phyloP scores from a whole-genome alignment of 1,284 basidiomycete species.

The Heterobasidion parviporum region DNA sequence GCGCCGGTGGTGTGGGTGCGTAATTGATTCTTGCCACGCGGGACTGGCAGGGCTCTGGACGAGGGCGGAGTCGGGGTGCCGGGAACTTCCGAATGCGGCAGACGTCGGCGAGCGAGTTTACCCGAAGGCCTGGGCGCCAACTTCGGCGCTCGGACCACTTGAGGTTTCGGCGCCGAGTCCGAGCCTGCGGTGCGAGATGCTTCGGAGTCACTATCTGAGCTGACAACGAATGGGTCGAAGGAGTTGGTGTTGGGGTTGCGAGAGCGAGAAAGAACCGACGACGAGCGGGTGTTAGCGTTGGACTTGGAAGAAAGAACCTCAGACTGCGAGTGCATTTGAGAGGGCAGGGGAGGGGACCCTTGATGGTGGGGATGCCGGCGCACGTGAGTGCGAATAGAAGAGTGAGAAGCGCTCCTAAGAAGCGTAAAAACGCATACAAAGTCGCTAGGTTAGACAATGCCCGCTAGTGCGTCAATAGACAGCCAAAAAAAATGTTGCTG shows the following conservation, averaged over 20 bases:
- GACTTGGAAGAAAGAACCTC: conserved; percentile 34
- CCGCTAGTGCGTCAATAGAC: background rate
- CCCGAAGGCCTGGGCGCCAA: conserved; percentile 39
- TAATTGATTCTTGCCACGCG: conserved; percentile 21
- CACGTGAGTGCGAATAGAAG: conserved; percentile 29
- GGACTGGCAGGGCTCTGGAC: conserved; percentile 36
- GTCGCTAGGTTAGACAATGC: background rate
- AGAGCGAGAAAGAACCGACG: conserved; percentile 18
- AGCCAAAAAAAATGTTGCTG: background rate
- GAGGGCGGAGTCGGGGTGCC: conserved; percentile 23
- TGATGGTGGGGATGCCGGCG: conserved; percentile 41
- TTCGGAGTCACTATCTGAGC: conserved; percentile 26
- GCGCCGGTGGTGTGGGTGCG: conserved; percentile 4
- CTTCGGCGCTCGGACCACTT: conserved; percentile 24
- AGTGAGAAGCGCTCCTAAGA: conserved; percentile 38
- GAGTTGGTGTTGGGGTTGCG: conserved; percentile 30
- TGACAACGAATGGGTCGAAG: conserved; percentile 52
- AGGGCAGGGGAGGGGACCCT: conserved; percentile 43
- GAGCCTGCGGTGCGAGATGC: conserved; percentile 9
- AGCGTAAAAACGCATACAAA: background rate
- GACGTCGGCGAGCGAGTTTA: conserved; percentile 48
- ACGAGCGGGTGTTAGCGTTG: conserved; percentile 6
- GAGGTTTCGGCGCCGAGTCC: conserved; percentile 19
- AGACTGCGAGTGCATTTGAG: conserved; percentile 49
- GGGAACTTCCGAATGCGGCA: conserved; percentile 22